Conservation (phyloP, 169 alveolate genomes). For the Eimeria brunetti region DNA sequence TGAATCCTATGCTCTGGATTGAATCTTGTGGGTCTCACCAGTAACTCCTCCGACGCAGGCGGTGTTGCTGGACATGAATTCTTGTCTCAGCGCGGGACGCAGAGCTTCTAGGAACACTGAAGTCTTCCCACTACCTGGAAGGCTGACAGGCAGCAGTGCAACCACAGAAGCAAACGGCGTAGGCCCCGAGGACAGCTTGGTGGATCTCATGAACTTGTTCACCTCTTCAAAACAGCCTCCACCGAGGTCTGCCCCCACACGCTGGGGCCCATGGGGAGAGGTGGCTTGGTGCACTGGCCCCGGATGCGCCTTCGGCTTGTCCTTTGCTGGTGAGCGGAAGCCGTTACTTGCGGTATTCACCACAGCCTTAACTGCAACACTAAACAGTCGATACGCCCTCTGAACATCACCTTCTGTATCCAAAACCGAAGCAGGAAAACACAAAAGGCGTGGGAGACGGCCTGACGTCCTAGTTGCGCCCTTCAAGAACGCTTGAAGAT, state of each 20-base stretch:
- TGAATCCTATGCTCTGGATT: neutral
- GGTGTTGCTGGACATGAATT: slow-evolving; percentile 24
- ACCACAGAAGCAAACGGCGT: slow-evolving; percentile 28
- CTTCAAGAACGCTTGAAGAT: neutral
- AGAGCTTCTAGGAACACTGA: slow-evolving; percentile 50
- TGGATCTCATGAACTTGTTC: neutral
- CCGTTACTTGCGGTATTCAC: neutral
- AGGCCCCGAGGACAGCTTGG: neutral
- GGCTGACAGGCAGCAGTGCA: slow-evolving; percentile 65
- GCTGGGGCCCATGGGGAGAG: neutral
- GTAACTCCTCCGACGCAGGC: slow-evolving; percentile 29
- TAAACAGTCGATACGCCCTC: neutral
- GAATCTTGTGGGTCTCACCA: neutral
- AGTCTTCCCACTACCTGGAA: slow-evolving; percentile 68
- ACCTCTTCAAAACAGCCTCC: neutral
- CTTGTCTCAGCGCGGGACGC: slow-evolving; percentile 60
- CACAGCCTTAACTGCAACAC: neutral
- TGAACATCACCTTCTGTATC: neutral
- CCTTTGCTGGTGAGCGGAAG: neutral
- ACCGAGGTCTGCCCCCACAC: neutral
- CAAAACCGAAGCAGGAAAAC: slow-evolving; percentile 3
- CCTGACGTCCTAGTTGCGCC: neutral
- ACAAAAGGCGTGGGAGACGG: neutral
- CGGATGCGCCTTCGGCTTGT: neutral
- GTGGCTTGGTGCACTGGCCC: neutral